phyloP scores from a whole-genome alignment of 306 rosid genomes.

The Castanopsis chinensis region DNA sequence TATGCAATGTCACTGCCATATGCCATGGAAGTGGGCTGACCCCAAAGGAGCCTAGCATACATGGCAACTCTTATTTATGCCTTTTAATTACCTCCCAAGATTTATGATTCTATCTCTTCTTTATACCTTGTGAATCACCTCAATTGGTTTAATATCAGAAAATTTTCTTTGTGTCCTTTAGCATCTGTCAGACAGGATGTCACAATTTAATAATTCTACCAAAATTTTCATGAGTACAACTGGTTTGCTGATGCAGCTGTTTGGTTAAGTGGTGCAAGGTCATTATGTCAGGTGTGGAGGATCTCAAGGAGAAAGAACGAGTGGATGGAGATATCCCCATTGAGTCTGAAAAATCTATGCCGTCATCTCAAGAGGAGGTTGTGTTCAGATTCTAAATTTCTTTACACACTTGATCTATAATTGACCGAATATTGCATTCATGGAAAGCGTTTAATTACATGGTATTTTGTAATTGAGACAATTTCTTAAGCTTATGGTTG shows the following conservation, averaged over 20 bases:
- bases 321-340: slow-evolving; percentile 43
- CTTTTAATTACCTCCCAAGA: background rate
- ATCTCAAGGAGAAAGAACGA: slow-evolving; percentile 48
- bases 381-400: slow-evolving; percentile 10
- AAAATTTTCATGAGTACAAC: background rate
- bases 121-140: background rate
- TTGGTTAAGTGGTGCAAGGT: slow-evolving; percentile 32
- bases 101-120: background rate
- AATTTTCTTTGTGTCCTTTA: background rate
- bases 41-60: background rate
- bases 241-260: slow-evolving; percentile 31
- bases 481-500: slow-evolving; percentile 21
- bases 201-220: background rate
- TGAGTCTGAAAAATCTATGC: slow-evolving; percentile 42
- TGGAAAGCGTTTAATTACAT: slow-evolving; percentile 1
- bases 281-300: slow-evolving; percentile 54
- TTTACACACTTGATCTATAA: slow-evolving; percentile 3
- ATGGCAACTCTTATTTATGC: background rate
- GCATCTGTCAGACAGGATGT: background rate
- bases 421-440: background rate
- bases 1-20: background rate
- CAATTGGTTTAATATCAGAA: background rate
- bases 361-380: slow-evolving; percentile 66
- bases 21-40: background rate
- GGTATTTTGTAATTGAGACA: background rate